Conservation (phyloP, 2,329 filamentous ascomycete species). For the Trichoderma asperellum region DNA sequence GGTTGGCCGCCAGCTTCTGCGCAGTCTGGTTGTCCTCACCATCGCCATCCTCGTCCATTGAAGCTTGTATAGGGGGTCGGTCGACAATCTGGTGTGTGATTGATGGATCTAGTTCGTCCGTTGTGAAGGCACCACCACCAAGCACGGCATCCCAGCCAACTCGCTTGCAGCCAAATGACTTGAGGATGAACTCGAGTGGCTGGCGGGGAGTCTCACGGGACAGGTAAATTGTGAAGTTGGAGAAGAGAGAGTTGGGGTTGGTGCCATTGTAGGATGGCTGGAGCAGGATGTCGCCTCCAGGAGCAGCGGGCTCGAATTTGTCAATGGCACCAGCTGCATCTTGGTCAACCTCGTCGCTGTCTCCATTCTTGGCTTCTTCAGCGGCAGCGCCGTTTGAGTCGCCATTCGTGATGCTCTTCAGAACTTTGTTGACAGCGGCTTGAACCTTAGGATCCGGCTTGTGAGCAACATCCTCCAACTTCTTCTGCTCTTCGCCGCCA, state of each 20-base stretch:
- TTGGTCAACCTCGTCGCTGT: constrained; percentile 51
- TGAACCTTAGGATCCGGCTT: constrained; percentile 66
- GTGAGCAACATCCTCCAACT: constrained; percentile 52
- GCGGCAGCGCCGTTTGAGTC: constrained; percentile 44
- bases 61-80: constrained; percentile 72
- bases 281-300: constrained; percentile 81
- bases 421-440: constrained; percentile 69
- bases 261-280: constrained; percentile 72
- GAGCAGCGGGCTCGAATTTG: constrained; percentile 84
- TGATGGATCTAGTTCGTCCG: constrained; percentile 80
- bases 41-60: constrained; percentile 53
- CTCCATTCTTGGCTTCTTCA: constrained; percentile 46
- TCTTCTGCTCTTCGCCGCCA: constrained; percentile 57
- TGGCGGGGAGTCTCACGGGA: constrained; percentile 91
- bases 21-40: constrained; percentile 65
- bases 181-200: constrained; percentile 88
- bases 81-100: constrained; percentile 98
- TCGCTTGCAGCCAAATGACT: constrained; percentile 92
- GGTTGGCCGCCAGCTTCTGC: constrained; percentile 63
- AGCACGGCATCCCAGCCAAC: constrained; percentile 93
- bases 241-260: constrained; percentile 77
- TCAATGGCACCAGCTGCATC: constrained; percentile 71
- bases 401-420: constrained; percentile 49
- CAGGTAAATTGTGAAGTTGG: constrained; percentile 87
- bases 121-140: constrained; percentile 90